Percentiles rank a stretch among this genome's conserved stretches.
phyloP scores from a whole-genome alignment of 2,329 filamentous ascomycete species.

The Verticillium dahliae region DNA sequence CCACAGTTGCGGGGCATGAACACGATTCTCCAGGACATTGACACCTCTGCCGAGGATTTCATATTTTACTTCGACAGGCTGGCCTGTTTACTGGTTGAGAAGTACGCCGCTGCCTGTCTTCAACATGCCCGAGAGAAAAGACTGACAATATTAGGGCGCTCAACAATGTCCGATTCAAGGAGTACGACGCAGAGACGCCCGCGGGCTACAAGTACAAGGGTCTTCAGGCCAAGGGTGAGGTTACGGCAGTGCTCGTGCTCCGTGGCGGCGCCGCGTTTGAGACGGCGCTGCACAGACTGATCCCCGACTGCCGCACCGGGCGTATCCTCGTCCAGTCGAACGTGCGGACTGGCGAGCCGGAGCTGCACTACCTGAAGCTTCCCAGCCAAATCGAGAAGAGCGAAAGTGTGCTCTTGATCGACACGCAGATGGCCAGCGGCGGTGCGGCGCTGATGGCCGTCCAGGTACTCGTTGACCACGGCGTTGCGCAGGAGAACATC shows the following conservation, averaged over 20 bases:
- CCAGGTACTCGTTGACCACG: constrained; percentile 90
- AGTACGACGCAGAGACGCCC: constrained; percentile 62
- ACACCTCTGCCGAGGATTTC: constrained; percentile 79
- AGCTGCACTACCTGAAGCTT: constrained; percentile 83
- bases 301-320: constrained; percentile 87
- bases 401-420: constrained; percentile 77
- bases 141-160: constrained; percentile 49
- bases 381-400: constrained; percentile 67
- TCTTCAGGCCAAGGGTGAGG: constrained; percentile 61
- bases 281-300: constrained; percentile 78
- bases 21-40: constrained; percentile 78
- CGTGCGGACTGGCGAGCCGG: constrained; percentile 77
- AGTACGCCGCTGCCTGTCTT: constrained; percentile 34
- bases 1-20: constrained; percentile 82
- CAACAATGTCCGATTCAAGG: constrained; percentile 67
- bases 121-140: no score
- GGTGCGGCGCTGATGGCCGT: constrained; percentile 88
- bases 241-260: constrained; percentile 82
- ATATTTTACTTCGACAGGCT: constrained; percentile 96
- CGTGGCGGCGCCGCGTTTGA: constrained; percentile 87
- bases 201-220: constrained; percentile 64
- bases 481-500: constrained; percentile 75
- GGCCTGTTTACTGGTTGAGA: constrained; percentile 76
- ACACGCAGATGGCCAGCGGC: constrained; percentile 91
- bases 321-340: constrained; percentile 89